Base-by-base conservation (phyloP, 2,329 filamentous ascomycete species). In the Botrytis pseudocinerea region DNA sequence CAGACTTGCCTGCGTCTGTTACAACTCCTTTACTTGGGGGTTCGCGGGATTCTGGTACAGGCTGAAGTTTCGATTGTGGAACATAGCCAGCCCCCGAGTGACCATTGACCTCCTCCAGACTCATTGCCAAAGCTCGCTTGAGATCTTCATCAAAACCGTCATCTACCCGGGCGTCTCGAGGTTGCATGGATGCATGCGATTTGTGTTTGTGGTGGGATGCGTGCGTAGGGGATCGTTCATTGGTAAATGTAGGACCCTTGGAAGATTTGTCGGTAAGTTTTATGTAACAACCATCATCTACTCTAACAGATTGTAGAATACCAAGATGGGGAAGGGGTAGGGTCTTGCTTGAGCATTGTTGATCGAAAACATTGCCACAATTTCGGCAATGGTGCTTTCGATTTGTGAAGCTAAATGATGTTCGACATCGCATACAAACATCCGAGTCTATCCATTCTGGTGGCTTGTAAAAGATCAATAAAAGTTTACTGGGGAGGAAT, bases 401-500 rank as follows among this genome's bases (percentile, higher is more conserved):
- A 82, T 99, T 99, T 72, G 95, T 99, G 80, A 99, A 98, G 65
- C 94, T 98, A 79, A 99, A 99, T 28, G 94, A 84, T 20, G 95
- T 98, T 78, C 96, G 91, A 82, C 96, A 99, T 81, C 96, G 92
- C 94, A 99, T 98, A 82, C 96, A 99, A 46, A 99, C 95, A 79
- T 99, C 96, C 18, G 95, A 98, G 83, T 99, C 96, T 69, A 91
- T 91, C 96, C 96, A 99, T 83, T 99, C 96, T 0, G 96, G 96
- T 16, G 96, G 96, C 91, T 97, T 78, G 71, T 54, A 73, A 38
- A 5, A 48, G 38, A 61, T 75, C 38, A 77, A 62, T 48, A 64
- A 62, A 62, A 69, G 14, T 32, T 2, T n/a, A 69, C 1, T 8
- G 8, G 18, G 28, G 64, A 54, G 28, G 10, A 38, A 57, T 42